Evolutionary conservation across 768 basidiomycete genomes (phyloP).

Genomic region (Agaricus sinodeliciosus): DNA sequence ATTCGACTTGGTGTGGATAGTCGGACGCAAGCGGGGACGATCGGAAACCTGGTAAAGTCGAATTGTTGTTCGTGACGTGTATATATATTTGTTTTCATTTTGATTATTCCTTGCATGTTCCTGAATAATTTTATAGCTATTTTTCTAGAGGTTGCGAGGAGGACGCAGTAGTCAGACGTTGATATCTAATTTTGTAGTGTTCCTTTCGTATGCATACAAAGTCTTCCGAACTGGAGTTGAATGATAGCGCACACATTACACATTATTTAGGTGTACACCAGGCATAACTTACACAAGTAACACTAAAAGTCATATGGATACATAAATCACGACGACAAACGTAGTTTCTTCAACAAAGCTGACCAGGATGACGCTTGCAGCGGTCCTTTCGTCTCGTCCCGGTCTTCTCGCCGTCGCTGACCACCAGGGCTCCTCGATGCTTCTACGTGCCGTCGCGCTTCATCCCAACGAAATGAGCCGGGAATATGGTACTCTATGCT

Average conservation of each 20-base stretch:
- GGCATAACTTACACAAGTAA: too few relatives aligned
- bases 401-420: too few relatives aligned
- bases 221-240: too few relatives aligned
- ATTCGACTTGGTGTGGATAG: conserved; percentile 19
- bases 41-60: background rate
- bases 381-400: background rate
- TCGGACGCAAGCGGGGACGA: conserved; percentile 17
- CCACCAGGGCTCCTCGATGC: background rate
- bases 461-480: conserved; percentile 3
- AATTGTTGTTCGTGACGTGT: conserved; percentile 10
- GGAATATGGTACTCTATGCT: background rate
- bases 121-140: background rate
- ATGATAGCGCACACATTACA: too few relatives aligned
- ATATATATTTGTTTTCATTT: background rate
- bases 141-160: background rate
- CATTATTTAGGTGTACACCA: too few relatives aligned
- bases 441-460: background rate
- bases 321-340: background rate
- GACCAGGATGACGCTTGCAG: background rate
- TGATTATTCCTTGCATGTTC: background rate
- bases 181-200: too few relatives aligned
- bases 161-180: background rate
- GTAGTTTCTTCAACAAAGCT: background rate
- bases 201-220: too few relatives aligned
- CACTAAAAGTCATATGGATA: background rate